Evolutionary conservation across 768 basidiomycete genomes (phyloP).

Genomic region (Pleurotus eryngii): DNA sequence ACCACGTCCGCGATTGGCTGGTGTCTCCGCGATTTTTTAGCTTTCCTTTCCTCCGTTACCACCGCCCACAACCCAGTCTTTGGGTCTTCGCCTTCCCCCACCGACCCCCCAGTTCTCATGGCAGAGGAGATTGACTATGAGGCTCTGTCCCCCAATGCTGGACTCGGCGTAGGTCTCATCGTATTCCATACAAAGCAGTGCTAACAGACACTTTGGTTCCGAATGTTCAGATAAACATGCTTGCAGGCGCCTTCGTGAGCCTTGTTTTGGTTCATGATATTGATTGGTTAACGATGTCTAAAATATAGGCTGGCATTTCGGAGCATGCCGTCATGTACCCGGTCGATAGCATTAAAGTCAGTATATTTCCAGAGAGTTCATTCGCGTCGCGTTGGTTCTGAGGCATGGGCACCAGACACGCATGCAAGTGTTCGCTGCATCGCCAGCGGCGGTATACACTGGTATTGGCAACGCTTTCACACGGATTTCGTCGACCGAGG

Average conservation of each 20-base stretch:
- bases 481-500: conserved; percentile 93
- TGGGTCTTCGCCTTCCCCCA: conserved; percentile 3
- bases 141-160: conserved; percentile 65
- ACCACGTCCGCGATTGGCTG: conserved; percentile 1
- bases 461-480: conserved; percentile 89
- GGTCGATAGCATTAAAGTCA: conserved; percentile 95
- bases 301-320: conserved; percentile 87
- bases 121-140: conserved; percentile 48
- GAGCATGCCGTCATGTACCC: conserved; percentile 99
- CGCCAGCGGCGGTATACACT: conserved; percentile 82
- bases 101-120: conserved; percentile 21
- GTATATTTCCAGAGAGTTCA: conserved; percentile 19
- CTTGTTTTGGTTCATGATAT: conserved; percentile 4
- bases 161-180: conserved; percentile 58
- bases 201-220: conserved; percentile 12
- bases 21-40: conserved; percentile 6
- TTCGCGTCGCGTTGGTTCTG: conserved; percentile 5
- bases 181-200: conserved; percentile 2
- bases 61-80: conserved; percentile 5
- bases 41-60: conserved; percentile 6
- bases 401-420: conserved; percentile 64
- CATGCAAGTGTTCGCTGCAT: conserved; percentile 95
- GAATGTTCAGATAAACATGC: conserved; percentile 79
- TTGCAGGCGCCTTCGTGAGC: conserved; percentile 92
- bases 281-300: background rate